Conservation (phyloP, 495 filamentous ascomycete genomes). For the Darksidea phi region DNA sequence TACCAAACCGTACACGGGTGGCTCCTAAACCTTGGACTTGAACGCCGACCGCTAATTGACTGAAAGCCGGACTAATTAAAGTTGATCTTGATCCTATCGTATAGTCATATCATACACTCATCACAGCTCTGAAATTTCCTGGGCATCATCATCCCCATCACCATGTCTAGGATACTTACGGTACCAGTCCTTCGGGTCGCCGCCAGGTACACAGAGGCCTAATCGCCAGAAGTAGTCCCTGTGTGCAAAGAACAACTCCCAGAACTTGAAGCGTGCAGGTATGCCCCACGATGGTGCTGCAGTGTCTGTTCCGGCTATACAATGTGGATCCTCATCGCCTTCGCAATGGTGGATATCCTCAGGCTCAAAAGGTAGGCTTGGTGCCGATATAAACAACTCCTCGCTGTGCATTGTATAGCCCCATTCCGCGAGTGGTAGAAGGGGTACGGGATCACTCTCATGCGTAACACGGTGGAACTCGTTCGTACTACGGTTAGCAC, state of each 20-base stretch:
- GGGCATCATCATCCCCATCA: slow-evolving; percentile 6
- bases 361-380: slow-evolving; percentile 61
- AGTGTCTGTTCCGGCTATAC: slow-evolving; percentile 58
- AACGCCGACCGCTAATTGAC: no score
- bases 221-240: slow-evolving; percentile 95
- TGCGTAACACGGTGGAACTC: slow-evolving; percentile 82
- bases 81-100: no score
- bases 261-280: slow-evolving; percentile 67
- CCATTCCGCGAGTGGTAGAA: slow-evolving; percentile 82
- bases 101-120: not conserved
- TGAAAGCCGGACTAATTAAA: no score
- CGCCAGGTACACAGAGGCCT: slow-evolving; percentile 84
- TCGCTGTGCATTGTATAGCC: slow-evolving; percentile 81
- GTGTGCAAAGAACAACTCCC: slow-evolving; percentile 93
- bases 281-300: slow-evolving; percentile 43
- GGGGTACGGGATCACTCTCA: slow-evolving; percentile 79
- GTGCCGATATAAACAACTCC: slow-evolving; percentile 79
- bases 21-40: no score
- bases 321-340: slow-evolving; percentile 68
- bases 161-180: slow-evolving; percentile 30
- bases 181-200: slow-evolving; percentile 67
- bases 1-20: no score
- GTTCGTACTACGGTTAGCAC: slow-evolving; percentile 27
- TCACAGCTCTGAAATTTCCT: slow-evolving; percentile 21
- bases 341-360: slow-evolving; percentile 68